Evolutionary conservation across 1,284 basidiomycete genomes (phyloP).

Genomic region (Mycena citricolor): DNA sequence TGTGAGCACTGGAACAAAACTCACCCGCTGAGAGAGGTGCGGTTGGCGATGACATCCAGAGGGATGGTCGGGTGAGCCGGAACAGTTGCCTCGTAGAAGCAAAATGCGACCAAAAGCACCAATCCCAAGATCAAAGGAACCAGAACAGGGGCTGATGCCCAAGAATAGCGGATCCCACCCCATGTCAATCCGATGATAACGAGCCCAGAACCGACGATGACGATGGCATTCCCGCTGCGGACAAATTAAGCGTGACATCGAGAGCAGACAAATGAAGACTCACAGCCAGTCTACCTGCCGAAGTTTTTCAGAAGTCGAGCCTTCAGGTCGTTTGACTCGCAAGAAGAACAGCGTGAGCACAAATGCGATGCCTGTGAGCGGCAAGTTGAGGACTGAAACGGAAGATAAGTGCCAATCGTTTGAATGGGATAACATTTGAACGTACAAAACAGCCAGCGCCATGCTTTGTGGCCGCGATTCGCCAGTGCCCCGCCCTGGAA

Average conservation of each 20-base stretch:
- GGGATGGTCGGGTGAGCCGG: constrained; percentile 23
- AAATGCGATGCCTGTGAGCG: constrained; percentile 25
- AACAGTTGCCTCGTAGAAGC: constrained; percentile 29
- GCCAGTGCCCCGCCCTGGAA: constrained; percentile 17
- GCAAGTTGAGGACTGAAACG: constrained; percentile 30
- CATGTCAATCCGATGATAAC: constrained; percentile 37
- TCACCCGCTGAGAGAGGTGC: constrained; percentile 16
- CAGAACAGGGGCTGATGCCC: constrained; percentile 40
- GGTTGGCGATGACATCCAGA: constrained; percentile 18
- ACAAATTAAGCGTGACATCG: not conserved
- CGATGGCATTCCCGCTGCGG: constrained; percentile 38
- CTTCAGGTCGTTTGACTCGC: constrained; percentile 29
- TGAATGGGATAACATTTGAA: not conserved
- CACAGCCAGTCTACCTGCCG: constrained; percentile 38
- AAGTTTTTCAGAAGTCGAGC: constrained; percentile 30
- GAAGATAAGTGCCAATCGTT: not conserved
- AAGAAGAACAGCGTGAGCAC: constrained; percentile 25
- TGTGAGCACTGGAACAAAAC: not conserved
- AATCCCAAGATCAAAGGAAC: constrained; percentile 42
- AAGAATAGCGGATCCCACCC: constrained; percentile 38
- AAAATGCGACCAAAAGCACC: constrained; percentile 31
- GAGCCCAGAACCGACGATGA: constrained; percentile 33
- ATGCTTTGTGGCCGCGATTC: constrained; percentile 17
- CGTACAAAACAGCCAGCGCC: constrained; percentile 32
- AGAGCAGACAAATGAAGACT: constrained; percentile 13